Conservation (phyloP, 2,329 filamentous ascomycete species). For the Ophiostoma sp. region DNA sequence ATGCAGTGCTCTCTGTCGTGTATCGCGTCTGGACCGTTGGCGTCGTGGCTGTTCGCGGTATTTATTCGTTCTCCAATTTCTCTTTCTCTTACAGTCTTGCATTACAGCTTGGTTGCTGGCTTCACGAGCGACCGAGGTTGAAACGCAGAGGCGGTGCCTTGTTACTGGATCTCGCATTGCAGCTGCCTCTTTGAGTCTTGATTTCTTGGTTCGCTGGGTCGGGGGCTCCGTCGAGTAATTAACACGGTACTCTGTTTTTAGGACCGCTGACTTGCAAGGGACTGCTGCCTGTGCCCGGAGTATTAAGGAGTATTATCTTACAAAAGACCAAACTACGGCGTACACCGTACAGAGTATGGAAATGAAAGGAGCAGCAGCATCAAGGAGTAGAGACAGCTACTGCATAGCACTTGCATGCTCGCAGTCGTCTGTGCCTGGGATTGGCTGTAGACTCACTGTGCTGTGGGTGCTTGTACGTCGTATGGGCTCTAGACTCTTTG, state of each 20-base stretch:
- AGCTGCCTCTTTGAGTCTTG: conserved; percentile 7
- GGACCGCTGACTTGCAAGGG: too few species aligned
- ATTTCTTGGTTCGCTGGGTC: not conserved
- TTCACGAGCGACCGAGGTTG: conserved; percentile 8
- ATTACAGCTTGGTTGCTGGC: not conserved
- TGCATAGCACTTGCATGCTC: not conserved
- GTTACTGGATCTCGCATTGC: not conserved
- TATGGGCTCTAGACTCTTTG: not conserved
- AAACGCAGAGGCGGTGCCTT: not conserved
- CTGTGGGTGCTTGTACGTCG: not conserved
- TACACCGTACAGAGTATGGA: too few species aligned
- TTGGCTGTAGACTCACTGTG: not conserved
- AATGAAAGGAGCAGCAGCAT: not conserved
- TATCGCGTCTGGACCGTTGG: conserved; percentile 7
- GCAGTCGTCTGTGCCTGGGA: not conserved
- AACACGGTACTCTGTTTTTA: not conserved
- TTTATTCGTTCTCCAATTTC: not conserved
- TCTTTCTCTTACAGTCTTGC: not conserved
- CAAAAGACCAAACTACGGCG: too few species aligned
- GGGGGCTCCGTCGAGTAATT: not conserved
- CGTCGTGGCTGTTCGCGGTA: conserved; percentile 5
- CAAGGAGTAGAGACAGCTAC: not conserved
- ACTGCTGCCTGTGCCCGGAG: not conserved
- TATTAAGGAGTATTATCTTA: not conserved
- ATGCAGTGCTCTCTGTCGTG: not conserved